Evolutionary conservation across 1,284 basidiomycete genomes (phyloP).

Genomic region (Baeospora myosura): DNA sequence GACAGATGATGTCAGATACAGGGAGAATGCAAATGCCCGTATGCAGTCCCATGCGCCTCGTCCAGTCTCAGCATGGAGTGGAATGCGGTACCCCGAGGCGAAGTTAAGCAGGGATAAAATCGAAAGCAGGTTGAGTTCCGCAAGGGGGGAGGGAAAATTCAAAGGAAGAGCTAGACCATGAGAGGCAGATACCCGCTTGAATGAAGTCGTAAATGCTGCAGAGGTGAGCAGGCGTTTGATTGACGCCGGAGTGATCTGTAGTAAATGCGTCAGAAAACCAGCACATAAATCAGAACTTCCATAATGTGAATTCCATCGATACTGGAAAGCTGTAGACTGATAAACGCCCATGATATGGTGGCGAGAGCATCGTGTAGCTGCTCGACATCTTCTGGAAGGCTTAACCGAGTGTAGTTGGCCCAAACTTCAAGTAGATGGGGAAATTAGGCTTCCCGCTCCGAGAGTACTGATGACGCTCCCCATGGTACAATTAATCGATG

Average conservation of each 20-base stretch:
- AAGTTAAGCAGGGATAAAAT: constrained; percentile 74
- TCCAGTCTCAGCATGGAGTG: constrained; percentile 60
- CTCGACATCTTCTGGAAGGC: too few relatives aligned
- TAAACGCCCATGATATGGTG: too few relatives aligned
- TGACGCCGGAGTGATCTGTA: constrained; percentile 50
- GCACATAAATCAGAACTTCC: too few relatives aligned
- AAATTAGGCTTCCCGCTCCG: too few relatives aligned
- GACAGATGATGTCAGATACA: constrained; percentile 59
- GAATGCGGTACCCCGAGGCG: constrained; percentile 68
- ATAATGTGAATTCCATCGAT: too few relatives aligned
- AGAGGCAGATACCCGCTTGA: constrained; percentile 48
- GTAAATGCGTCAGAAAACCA: too few relatives aligned
- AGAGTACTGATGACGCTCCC: too few relatives aligned
- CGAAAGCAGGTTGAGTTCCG: constrained; percentile 70
- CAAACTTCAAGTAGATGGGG: too few relatives aligned
- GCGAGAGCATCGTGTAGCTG: too few relatives aligned
- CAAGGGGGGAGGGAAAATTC: constrained; percentile 59
- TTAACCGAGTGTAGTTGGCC: too few relatives aligned
- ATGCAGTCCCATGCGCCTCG: constrained; percentile 79
- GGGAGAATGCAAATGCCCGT: constrained; percentile 60
- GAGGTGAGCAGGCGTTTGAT: constrained; percentile 60
- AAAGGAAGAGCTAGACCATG: constrained; percentile 73
- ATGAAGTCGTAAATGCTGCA: constrained; percentile 54
- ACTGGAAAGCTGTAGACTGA: too few relatives aligned
- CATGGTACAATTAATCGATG: background rate